Evolutionary conservation across 257 asterid genomes (phyloP), one percentile per base, ranked within the genome.

Genomic region (Lycium ferocissimum): DNA sequence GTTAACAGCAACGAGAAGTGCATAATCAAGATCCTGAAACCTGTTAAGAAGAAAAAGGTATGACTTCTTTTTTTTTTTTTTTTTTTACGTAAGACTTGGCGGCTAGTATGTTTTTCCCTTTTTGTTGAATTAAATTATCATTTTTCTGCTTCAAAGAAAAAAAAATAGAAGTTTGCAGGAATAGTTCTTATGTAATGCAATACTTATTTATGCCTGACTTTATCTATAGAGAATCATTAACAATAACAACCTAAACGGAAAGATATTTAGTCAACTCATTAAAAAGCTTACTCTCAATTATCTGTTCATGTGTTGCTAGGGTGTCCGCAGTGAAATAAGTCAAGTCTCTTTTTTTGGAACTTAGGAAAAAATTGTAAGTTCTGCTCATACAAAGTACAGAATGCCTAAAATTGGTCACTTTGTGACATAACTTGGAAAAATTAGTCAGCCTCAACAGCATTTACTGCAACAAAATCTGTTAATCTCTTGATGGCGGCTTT

Each of bases 41-140:
- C 91, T 56, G 91, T 89, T 40, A 89, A 89, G 87, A 89, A 89
- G 91, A 89, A 89, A 84, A 89, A 89, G 90, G 90, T 87, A 40
- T 18, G 83, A 5, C 0, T 26, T 26, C 33, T 26, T 26, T 26
- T 26, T 26, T 26, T 26, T 1, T 37, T 47, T 83, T 22, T 12
- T 62, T 26, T 11, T 43, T 82, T 82, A 22, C n/a, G 2, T 26
- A 62, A 18, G 57, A 72, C 6, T 9, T 61, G 67, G 67, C 1
- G 37, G 26, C 67, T 22, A 18, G 58, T 26, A 6, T 26, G 9
- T 65, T 65, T 33, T n/a, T 45, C 20, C 2, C 18, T 18, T 10
- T 11, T 73, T 47, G 6, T 75, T 13, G 18, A 49, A 6, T 49
- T 6, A 6, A 22, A 9, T 20, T 49, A 49, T 75, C n/a, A 47